Conservation (phyloP, 139 green algal species). For the Tetradesmus obliquus region DNA sequence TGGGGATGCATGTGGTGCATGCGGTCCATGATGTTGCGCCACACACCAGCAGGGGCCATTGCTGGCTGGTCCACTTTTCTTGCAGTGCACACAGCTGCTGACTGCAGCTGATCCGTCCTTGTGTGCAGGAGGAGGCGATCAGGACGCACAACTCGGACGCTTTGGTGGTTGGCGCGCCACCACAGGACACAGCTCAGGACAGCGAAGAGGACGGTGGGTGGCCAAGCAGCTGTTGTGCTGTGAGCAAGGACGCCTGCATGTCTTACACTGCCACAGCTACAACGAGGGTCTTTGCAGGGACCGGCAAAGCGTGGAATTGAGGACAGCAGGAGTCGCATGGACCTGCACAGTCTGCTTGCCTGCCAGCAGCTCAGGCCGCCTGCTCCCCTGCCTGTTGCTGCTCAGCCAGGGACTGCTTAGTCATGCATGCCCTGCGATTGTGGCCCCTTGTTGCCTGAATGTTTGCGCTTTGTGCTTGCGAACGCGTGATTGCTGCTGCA, state of each 20-base stretch:
- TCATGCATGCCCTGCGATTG: too few species aligned
- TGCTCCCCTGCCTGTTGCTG: too few species aligned
- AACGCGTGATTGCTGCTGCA: not conserved
- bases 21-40: not conserved
- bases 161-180: constrained; percentile 16
- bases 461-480: not conserved
- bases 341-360: too few species aligned
- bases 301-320: too few species aligned
- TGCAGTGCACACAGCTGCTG: not conserved
- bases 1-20: not conserved
- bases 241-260: not conserved
- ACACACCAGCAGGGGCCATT: not conserved
- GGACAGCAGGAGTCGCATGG: too few species aligned
- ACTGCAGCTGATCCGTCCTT: not conserved
- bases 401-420: too few species aligned
- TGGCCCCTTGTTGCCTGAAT: too few species aligned
- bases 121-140: constrained; percentile 31
- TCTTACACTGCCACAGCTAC: not conserved
- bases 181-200: not conserved
- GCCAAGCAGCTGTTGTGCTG: not conserved
- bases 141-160: constrained; percentile 17
- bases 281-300: too few species aligned
- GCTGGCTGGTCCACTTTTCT: not conserved
- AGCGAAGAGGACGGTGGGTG: constrained; percentile 10
- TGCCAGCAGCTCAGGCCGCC: too few species aligned